Percentiles rank a stretch among this genome's conserved stretches.
These are phyloP conservation scores for Hyparrhenia diplandra DNA, from an alignment of 176 grass and related monocot genomes.

Conservation along the genomic window DNA sequence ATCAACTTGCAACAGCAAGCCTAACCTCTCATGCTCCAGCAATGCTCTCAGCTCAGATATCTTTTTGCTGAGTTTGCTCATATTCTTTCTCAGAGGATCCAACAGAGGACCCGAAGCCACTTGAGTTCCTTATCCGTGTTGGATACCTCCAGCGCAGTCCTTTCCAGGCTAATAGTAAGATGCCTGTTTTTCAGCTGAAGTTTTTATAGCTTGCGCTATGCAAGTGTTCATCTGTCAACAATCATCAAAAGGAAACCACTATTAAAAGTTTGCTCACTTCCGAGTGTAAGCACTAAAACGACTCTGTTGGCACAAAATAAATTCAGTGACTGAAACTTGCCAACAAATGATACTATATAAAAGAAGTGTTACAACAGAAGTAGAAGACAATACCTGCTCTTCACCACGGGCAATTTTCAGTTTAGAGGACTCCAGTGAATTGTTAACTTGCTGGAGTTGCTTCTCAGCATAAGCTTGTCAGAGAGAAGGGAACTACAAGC, in stretches of 20 bases:
- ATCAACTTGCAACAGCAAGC: conserved; percentile 17
- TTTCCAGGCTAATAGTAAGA: conserved; percentile 63
- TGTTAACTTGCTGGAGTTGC: conserved; percentile 78
- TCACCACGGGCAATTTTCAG: conserved; percentile 63
- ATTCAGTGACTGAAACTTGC: neutral
- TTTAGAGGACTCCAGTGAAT: conserved; percentile 72
- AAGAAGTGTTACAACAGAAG: conserved; percentile 7
- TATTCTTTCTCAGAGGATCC: conserved; percentile 76
- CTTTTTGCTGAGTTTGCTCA: conserved; percentile 77
- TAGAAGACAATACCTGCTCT: conserved; percentile 72
- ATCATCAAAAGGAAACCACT: conserved; percentile 3
- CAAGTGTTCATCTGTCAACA: conserved; percentile 64
- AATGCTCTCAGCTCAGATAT: conserved; percentile 63
- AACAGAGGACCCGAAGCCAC: conserved; percentile 68
- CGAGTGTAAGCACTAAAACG: neutral
- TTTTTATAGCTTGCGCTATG: conserved; percentile 73
- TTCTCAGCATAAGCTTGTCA: conserved; percentile 84
- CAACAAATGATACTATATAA: conserved; percentile 23
- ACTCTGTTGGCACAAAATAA: neutral
- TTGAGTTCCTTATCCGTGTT: conserved; percentile 86
- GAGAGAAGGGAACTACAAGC: conserved; percentile 70
- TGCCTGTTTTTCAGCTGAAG: conserved; percentile 72
- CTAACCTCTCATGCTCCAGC: conserved; percentile 83
- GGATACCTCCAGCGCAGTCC: conserved; percentile 54
- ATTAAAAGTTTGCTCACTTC: conserved; percentile 3